These are phyloP conservation scores for Volvariella surrecta DNA, from an alignment of 1,284 basidiomycete genomes.

Conservation along the genomic window DNA sequence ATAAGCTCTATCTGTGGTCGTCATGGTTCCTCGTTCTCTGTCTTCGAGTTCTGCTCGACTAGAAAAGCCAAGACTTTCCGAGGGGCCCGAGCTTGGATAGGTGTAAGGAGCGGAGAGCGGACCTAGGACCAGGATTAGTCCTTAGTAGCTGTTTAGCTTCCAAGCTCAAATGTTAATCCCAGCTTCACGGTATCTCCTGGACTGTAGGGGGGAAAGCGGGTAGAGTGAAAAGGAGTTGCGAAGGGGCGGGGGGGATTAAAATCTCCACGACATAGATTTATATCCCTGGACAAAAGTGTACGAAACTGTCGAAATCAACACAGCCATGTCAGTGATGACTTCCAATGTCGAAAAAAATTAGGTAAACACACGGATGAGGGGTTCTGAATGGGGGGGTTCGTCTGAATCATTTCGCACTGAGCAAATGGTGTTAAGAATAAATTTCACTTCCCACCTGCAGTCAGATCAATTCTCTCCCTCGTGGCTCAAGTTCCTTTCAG, in stretches of 20 bases:
- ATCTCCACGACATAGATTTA: neutral
- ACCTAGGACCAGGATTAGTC: too few relatives aligned
- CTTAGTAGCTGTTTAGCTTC: neutral
- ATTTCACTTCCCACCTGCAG: too few relatives aligned
- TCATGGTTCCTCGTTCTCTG: constrained; percentile 6
- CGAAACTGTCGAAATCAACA: too few relatives aligned
- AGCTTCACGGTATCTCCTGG: neutral
- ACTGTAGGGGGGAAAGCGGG: neutral
- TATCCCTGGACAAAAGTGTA: too few relatives aligned
- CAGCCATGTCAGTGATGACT: constrained; percentile 2
- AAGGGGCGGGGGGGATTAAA: constrained; percentile 1
- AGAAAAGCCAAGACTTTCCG: neutral
- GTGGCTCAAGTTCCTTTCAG: too few relatives aligned
- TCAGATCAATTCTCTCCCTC: too few relatives aligned
- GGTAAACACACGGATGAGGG: too few relatives aligned
- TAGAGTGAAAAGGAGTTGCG: neutral
- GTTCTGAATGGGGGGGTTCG: neutral
- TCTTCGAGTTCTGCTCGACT: neutral
- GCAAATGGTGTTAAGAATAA: too few relatives aligned
- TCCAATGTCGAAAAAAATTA: too few relatives aligned
- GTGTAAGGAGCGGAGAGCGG: too few relatives aligned
- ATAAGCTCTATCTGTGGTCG: constrained; percentile 20
- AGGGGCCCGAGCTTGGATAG: neutral
- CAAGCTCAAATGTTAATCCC: too few relatives aligned
- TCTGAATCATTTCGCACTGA: too few relatives aligned